Conservation (phyloP, 1,139 yeast species). For the Kurtzmaniella quercitrusa region DNA sequence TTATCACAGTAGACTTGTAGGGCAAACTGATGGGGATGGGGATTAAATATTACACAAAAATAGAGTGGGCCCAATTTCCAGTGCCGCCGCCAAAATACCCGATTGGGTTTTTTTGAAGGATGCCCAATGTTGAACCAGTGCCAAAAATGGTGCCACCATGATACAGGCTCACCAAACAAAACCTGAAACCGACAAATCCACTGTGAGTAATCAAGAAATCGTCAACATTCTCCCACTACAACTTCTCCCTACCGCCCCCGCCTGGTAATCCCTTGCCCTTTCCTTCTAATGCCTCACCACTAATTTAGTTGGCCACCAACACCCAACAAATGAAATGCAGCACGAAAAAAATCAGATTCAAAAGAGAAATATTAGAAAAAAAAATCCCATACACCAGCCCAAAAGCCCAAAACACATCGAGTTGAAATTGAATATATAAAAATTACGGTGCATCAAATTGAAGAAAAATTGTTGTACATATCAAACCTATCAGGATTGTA, state of each 20-base stretch:
- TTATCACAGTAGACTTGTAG: no score
- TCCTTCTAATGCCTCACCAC: neutral
- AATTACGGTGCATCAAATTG: neutral
- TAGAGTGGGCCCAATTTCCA: neutral
- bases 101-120: neutral
- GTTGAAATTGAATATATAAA: neutral
- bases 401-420: conserved; percentile 8
- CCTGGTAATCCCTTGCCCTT: neutral
- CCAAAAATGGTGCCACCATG: neutral
- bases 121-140: neutral
- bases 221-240: neutral
- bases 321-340: conserved; percentile 2
- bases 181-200: no score
- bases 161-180: neutral
- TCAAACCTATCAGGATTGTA: neutral
- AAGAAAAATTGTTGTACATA: neutral
- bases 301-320: conserved; percentile 1
- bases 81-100: neutral
- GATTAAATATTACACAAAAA: neutral
- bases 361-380: conserved; percentile 1
- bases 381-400: conserved; percentile 4
- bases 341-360: conserved; percentile 1
- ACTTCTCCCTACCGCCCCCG: neutral
- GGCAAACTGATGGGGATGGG: no score
- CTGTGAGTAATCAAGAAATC: neutral